Evolutionary conservation across 768 basidiomycete genomes (phyloP).

Genomic region (Tylopilus subfusipes): DNA sequence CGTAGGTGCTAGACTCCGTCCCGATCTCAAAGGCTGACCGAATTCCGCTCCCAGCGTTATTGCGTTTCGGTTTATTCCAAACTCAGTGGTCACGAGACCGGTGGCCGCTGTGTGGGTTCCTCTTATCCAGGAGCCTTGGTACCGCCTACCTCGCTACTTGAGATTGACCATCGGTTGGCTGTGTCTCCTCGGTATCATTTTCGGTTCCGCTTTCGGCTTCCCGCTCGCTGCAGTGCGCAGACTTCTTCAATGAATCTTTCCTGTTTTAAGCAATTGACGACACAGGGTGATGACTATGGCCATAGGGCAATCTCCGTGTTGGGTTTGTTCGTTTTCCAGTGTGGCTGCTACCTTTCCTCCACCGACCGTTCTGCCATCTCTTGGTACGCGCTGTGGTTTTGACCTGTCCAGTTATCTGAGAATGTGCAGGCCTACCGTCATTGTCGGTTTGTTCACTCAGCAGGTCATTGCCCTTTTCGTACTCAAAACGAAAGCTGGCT

Average conservation of each 20-base stretch:
- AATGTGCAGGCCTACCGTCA: slow-evolving; percentile 68
- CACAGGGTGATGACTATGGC: slow-evolving; percentile 63
- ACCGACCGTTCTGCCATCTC: slow-evolving; percentile 59
- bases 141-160: slow-evolving; percentile 47
- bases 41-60: slow-evolving; percentile 48
- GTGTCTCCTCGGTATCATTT: slow-evolving; percentile 68
- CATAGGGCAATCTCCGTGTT: slow-evolving; percentile 81
- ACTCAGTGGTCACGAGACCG: slow-evolving; percentile 65
- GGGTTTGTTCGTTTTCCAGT: slow-evolving; percentile 78
- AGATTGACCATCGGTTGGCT: slow-evolving; percentile 73
- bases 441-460: slow-evolving; percentile 82
- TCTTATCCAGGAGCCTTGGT: slow-evolving; percentile 64
- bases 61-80: slow-evolving; percentile 82
- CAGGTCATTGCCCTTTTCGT: slow-evolving; percentile 88
- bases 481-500: slow-evolving; percentile 79
- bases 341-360: slow-evolving; percentile 67
- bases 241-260: background rate
- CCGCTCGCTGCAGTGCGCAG: slow-evolving; percentile 48
- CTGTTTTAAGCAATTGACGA: slow-evolving; percentile 14
- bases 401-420: background rate
- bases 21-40: background rate
- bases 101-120: slow-evolving; percentile 69
- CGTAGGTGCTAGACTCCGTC: slow-evolving; percentile 40
- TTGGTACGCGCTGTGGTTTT: slow-evolving; percentile 48
- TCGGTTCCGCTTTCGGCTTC: slow-evolving; percentile 88